Evolutionary conservation across 2,329 filamentous ascomycete genomes (phyloP), one percentile per base, ranked within the genome.

Genomic region (Alternaria incomplexa): DNA sequence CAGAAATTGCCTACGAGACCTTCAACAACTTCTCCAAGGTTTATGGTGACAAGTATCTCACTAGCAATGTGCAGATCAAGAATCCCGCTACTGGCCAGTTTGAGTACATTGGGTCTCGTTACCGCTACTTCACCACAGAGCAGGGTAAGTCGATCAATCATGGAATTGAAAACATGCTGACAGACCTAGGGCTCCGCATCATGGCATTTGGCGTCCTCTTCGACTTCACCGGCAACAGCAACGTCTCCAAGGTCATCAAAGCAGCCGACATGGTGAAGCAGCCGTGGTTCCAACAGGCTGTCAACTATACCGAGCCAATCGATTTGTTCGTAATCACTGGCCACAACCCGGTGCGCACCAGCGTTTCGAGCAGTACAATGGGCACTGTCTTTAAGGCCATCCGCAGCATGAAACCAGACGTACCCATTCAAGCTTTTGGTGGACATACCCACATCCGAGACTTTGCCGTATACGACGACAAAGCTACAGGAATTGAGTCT

Each of bases 381-480:
- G 75, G 80, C 3, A 81, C 80, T 0, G 85, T 91, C 13, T 85
- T 86, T 68, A 81, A 86, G 46, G 85, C 87, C 28, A 90, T 91
- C 66, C 85, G 89, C 15, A 81, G 82, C 11, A 78, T 83, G 17
- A 85, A 85, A 56, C 85, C 87, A 1, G 79, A 84, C 13, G 86
- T 85, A 2, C 89, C 89, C 0, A 85, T 91, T 50, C 88, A 90
- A 74, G 84, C 88, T 56, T 89, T 91, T 66, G 89, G 88, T 20
- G 89, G 88, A 10, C 89, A 90, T 77, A 85, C 82, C 40, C 89
- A 90, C 72, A 85, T 89, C 63, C 86, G 89, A 15, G 89, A 91
- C 73, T 89, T 90, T 73, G 83, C 83, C 17, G 85, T 90, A 3
- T 89, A 87, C 64, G 89, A 91, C 71, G 83, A 87, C 59, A 85